Evolutionary conservation across 352 stramenopile genomes (phyloP).

Genomic region (Globisporangium middletonii): DNA sequence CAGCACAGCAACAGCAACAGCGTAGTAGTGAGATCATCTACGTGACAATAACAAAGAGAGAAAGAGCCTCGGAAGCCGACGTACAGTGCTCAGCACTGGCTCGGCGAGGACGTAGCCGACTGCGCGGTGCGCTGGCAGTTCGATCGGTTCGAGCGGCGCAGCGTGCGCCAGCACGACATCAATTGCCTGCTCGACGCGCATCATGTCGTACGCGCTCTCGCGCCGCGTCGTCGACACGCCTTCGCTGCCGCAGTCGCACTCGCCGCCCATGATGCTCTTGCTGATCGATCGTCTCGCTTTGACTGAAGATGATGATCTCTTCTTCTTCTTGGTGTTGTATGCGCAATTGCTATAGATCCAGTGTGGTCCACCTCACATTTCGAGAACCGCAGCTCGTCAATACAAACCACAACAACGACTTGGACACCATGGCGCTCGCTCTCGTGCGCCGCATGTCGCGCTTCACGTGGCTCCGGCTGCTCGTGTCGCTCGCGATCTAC

Average conservation of each 20-base stretch:
- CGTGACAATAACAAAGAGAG: neutral
- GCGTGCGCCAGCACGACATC: conserved; percentile 40
- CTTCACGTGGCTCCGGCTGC: conserved; percentile 20
- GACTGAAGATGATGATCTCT: neutral
- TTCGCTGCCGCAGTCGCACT: conserved; percentile 43
- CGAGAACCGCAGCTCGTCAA: neutral
- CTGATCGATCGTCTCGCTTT: neutral
- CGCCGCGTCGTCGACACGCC: conserved; percentile 42
- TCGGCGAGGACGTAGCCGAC: conserved; percentile 49
- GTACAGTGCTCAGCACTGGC: conserved; percentile 38
- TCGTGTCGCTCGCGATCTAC: conserved; percentile 24
- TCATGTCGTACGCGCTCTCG: conserved; percentile 77
- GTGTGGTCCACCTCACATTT: neutral
- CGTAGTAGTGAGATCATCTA: neutral
- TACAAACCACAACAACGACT: neutral
- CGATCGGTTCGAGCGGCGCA: conserved; percentile 28
- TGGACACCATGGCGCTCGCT: conserved; percentile 8
- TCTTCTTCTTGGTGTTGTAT: neutral
- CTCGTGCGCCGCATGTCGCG: conserved; percentile 19
- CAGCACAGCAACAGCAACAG: conserved; percentile 9
- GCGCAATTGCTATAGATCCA: no score
- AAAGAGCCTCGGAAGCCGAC: neutral
- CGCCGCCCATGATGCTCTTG: conserved; percentile 12
- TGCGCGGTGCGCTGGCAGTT: conserved; percentile 29
- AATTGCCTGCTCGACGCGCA: conserved; percentile 51